Evolutionary conservation across 1,284 basidiomycete species (phyloP).

Genomic region (Chondrostereum purpureum): DNA sequence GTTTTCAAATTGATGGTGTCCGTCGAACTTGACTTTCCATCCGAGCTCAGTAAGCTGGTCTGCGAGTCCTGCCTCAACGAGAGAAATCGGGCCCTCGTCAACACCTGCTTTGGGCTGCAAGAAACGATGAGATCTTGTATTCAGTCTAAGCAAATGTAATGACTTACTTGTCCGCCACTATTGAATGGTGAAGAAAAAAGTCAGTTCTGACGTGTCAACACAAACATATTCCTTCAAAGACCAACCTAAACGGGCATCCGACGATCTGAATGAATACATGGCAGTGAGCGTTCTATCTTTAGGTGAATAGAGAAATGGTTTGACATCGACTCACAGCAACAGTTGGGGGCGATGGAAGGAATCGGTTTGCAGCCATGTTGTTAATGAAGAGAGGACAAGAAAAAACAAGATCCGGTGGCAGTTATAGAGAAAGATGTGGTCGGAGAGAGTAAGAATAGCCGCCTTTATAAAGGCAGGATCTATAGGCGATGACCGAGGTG

Average conservation of each 20-base stretch:
- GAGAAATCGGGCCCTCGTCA: conserved; percentile 84
- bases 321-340: conserved; percentile 29
- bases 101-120: conserved; percentile 70
- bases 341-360: conserved; percentile 3
- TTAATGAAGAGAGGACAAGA: too few species aligned
- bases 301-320: background rate
- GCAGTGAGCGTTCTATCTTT: too few species aligned
- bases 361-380: background rate
- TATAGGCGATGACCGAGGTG: too few species aligned
- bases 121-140: conserved; percentile 9
- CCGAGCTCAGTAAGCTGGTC: conserved; percentile 75
- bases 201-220: conserved; percentile 4
- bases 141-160: background rate
- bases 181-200: conserved; percentile 21
- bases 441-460: too few species aligned
- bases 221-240: too few species aligned
- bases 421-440: too few species aligned
- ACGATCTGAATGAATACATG: too few species aligned
- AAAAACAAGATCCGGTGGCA: too few species aligned
- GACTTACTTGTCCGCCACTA: conserved; percentile 31
- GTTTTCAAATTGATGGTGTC: conserved; percentile 84
- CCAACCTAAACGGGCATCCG: conserved; percentile 70
- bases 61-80: conserved; percentile 80
- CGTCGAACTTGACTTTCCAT: conserved; percentile 86
- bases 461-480: too few species aligned